These are phyloP conservation scores for Halophytophthora polymorphica DNA, from an alignment of 352 stramenopile genomes.

Conservation along the genomic window DNA sequence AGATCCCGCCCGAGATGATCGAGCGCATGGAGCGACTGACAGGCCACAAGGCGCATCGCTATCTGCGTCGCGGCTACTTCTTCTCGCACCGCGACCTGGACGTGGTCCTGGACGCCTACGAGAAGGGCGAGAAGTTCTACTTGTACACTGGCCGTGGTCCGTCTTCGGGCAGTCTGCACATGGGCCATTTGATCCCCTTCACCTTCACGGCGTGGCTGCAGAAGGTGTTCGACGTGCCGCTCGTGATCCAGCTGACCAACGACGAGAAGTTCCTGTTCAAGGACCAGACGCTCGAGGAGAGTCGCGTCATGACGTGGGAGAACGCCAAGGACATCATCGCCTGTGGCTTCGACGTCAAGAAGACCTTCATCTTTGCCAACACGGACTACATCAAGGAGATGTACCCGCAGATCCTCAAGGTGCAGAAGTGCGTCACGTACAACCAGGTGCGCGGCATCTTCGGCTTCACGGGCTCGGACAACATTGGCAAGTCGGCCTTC, in stretches of 20 bases:
- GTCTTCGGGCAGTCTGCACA: constrained; percentile 96
- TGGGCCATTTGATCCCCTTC: constrained; percentile 99
- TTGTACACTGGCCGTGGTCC: constrained; percentile 99
- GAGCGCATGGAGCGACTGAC: constrained; percentile 95
- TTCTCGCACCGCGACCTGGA: constrained; percentile 99
- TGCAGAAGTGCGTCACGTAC: constrained; percentile 99
- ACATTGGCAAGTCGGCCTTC: constrained; percentile 99
- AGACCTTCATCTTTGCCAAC: constrained; percentile 99
- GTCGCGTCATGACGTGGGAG: constrained; percentile 93
- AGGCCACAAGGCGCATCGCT: constrained; percentile 92
- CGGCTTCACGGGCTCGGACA: constrained; percentile 96
- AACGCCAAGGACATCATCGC: constrained; percentile 99
- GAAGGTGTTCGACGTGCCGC: constrained; percentile 97
- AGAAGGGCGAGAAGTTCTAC: constrained; percentile 97
- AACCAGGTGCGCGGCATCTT: constrained; percentile 98
- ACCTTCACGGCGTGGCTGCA: constrained; percentile 99
- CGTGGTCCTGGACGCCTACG: constrained; percentile 93
- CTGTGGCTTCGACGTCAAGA: constrained; percentile 94
- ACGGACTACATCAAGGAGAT: constrained; percentile 99
- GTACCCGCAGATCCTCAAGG: constrained; percentile 99
- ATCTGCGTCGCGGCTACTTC: constrained; percentile 98
- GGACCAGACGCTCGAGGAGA: constrained; percentile 89
- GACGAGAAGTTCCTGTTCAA: constrained; percentile 99
- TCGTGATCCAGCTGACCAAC: constrained; percentile 99
- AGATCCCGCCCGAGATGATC: constrained; percentile 93